Evolutionary conservation across 164 flowering plant genomes (phyloP).

Genomic region (Taxillus chinensis): DNA sequence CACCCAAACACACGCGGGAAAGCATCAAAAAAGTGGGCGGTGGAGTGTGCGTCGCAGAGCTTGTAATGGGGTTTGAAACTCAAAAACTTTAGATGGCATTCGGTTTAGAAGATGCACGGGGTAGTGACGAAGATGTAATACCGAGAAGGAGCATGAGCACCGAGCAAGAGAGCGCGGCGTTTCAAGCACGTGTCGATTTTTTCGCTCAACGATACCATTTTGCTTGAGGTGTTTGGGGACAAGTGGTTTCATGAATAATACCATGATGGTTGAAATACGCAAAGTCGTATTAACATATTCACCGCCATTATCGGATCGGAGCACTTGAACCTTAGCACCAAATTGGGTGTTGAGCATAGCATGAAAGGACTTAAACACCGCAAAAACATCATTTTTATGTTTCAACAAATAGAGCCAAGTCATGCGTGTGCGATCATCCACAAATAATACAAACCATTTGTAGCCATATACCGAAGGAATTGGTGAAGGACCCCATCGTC

Average conservation of each 20-base stretch:
- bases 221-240: slow-evolving; percentile 7
- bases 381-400: neutral
- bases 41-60: neutral
- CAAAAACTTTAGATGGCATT: neutral
- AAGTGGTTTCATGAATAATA: slow-evolving; percentile 6
- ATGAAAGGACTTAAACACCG: neutral
- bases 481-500: neutral
- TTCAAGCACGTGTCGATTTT: neutral
- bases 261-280: neutral
- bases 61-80: slow-evolving; percentile 1
- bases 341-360: slow-evolving; percentile 3
- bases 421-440: slow-evolving; percentile 9
- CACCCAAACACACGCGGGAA: slow-evolving; percentile 5
- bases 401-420: no score
- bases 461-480: neutral
- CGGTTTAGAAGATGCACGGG: neutral
- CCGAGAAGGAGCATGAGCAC: neutral
- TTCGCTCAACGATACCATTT: slow-evolving; percentile 3
- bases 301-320: slow-evolving; percentile 5
- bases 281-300: neutral
- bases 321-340: neutral
- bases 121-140: neutral
- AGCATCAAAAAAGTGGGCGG: neutral
- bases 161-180: slow-evolving; percentile 3
- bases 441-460: slow-evolving; percentile 4